Conservation (phyloP, 495 filamentous ascomycete genomes). For the Xanthoparmelia taractica region DNA sequence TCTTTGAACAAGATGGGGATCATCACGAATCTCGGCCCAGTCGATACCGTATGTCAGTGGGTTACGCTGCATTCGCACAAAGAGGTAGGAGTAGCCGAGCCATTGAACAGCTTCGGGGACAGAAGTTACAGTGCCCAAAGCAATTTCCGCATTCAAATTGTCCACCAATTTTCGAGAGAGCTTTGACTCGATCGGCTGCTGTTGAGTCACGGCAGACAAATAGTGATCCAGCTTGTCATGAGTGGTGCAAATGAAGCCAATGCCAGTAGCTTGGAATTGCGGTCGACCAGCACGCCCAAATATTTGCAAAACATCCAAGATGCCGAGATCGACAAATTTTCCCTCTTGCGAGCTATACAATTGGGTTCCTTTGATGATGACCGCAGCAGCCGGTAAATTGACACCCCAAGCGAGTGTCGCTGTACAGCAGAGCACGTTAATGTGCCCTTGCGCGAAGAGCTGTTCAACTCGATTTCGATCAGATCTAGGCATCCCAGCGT, state of each 20-base stretch:
- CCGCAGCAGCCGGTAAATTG: conserved; percentile 93
- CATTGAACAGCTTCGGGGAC: conserved; percentile 91
- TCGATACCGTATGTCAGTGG: conserved; percentile 94
- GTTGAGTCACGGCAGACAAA: conserved; percentile 83
- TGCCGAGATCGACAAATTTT: conserved; percentile 93
- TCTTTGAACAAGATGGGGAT: conserved; percentile 74
- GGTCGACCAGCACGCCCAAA: conserved; percentile 97
- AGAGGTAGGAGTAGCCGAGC: conserved; percentile 96
- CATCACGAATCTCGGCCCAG: conserved; percentile 80
- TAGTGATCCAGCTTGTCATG: conserved; percentile 91
- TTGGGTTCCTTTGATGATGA: conserved; percentile 96
- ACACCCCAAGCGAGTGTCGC: conserved; percentile 98
- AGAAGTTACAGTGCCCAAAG: conserved; percentile 89
- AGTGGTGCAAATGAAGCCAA: conserved; percentile 94
- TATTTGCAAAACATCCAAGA: conserved; percentile 95
- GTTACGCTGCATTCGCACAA: conserved; percentile 89
- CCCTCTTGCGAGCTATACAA: conserved; percentile 93
- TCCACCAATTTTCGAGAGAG: conserved; percentile 89
- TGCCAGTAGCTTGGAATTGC: conserved; percentile 92
- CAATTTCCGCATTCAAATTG: conserved; percentile 92
- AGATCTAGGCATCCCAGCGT: conserved; percentile 87
- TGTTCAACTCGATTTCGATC: conserved; percentile 91
- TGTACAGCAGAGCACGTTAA: conserved; percentile 96
- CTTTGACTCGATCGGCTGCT: conserved; percentile 90
- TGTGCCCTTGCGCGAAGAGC: conserved; percentile 76